phyloP scores from a whole-genome alignment of 1,284 basidiomycete species.

The Chondrostereum purpureum region DNA sequence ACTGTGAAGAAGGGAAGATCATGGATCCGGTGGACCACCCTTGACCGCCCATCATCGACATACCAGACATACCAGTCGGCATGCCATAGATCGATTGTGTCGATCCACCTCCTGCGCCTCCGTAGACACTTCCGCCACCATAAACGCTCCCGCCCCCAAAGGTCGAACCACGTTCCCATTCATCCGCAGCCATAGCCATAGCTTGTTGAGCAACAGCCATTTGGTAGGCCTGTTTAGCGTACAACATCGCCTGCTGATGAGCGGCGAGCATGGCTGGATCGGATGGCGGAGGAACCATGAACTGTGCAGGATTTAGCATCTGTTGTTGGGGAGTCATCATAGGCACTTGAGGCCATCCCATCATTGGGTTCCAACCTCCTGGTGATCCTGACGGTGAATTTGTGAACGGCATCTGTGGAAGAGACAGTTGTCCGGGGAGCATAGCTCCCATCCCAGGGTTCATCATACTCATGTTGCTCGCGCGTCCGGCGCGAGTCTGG shows the following conservation, averaged over 20 bases:
- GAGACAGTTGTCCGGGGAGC: conserved; percentile 26
- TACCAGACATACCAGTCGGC: conserved; percentile 10
- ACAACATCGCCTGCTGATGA: conserved; percentile 76
- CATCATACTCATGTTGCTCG: conserved; percentile 31
- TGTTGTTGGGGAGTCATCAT: conserved; percentile 20
- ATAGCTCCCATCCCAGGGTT: conserved; percentile 49
- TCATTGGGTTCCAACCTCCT: conserved; percentile 10
- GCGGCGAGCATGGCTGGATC: conserved; percentile 60
- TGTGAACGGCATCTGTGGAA: conserved; percentile 14
- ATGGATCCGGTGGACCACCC: conserved; percentile 32
- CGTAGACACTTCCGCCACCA: conserved; percentile 30
- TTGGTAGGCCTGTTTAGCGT: conserved; percentile 80
- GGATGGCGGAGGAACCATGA: conserved; percentile 39
- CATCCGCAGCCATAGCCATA: conserved; percentile 73
- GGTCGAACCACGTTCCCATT: conserved; percentile 76
- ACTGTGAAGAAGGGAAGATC: conserved; percentile 45
- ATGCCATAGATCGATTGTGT: conserved; percentile 24
- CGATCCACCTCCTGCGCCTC: conserved; percentile 26
- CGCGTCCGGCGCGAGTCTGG: conserved; percentile 23
- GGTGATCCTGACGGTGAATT: conserved; percentile 2
- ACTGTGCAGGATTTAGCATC: conserved; percentile 37
- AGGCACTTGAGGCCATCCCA: conserved; percentile 13
- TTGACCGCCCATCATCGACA: conserved; percentile 28
- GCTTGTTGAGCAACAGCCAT: conserved; percentile 81
- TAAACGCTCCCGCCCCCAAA: conserved; percentile 35